Evolutionary conservation across 305 asterid genomes (phyloP).

Genomic region (Fraxinus ornus): DNA sequence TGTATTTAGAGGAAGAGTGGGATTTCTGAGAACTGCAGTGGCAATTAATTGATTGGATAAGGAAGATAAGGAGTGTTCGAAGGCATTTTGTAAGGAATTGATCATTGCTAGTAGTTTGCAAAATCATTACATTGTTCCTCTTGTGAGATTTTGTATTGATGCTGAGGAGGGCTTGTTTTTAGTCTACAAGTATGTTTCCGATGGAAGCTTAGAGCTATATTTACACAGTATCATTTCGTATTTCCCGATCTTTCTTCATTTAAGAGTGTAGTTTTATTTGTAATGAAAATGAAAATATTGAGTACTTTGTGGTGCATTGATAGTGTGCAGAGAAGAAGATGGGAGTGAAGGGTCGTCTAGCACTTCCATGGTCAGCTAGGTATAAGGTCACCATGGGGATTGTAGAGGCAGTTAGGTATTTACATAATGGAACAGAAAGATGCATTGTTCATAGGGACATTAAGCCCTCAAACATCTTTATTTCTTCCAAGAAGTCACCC

Average conservation of each 20-base stretch:
- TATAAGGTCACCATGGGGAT: constrained; percentile 51
- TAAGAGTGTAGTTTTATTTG: background rate
- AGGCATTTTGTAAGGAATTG: constrained; percentile 86
- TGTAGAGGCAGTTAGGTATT: no score
- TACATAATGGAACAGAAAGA: no score
- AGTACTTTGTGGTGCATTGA: constrained; percentile 14
- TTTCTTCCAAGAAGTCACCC: no score
- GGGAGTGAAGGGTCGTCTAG: constrained; percentile 54
- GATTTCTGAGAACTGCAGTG: constrained; percentile 54
- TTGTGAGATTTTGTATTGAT: constrained; percentile 82
- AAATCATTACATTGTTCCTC: constrained; percentile 69
- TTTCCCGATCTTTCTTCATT: background rate
- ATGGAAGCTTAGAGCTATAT: constrained; percentile 76
- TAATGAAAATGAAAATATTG: background rate
- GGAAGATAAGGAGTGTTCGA: constrained; percentile 74
- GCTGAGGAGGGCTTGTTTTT: constrained; percentile 78
- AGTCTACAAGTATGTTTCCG: constrained; percentile 84
- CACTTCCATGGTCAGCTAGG: constrained; percentile 63
- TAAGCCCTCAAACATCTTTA: no score
- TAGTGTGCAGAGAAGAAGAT: constrained; percentile 58
- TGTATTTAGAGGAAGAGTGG: constrained; percentile 81
- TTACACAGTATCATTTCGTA: constrained; percentile 54
- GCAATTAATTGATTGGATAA: constrained; percentile 78
- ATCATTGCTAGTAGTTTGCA: constrained; percentile 85
- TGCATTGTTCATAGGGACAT: no score